Percentiles rank a stretch among this genome's conserved stretches.
Evolutionary conservation across 1,139 yeast genomes (phyloP).

Genomic region (Taphrina communis): DNA sequence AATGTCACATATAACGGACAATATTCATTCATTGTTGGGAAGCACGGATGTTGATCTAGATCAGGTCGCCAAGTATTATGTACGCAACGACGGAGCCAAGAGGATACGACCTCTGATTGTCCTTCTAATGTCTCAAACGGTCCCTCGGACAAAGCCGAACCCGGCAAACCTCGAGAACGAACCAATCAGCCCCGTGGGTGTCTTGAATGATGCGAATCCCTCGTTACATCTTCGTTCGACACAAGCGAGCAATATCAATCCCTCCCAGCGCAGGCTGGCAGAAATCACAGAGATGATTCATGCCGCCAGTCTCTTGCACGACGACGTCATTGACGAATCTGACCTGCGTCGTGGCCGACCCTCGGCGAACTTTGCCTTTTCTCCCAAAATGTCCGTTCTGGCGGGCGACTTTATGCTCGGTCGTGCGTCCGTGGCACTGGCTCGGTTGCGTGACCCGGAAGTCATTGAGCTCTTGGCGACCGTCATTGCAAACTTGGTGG

Average conservation of each 20-base stretch:
- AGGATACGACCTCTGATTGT: constrained; percentile 92
- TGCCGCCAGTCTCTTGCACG: constrained; percentile 94
- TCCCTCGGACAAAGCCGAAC: constrained; percentile 64
- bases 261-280: constrained; percentile 92
- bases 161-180: constrained; percentile 45
- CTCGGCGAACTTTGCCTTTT: constrained; percentile 89
- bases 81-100: constrained; percentile 88
- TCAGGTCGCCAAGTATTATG: constrained; percentile 87
- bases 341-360: constrained; percentile 91
- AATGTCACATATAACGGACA: constrained; percentile 86
- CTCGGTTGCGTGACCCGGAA: constrained; percentile 92
- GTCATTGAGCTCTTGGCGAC: constrained; percentile 94
- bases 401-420: constrained; percentile 97
- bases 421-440: constrained; percentile 93
- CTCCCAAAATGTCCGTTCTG: constrained; percentile 94
- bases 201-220: constrained; percentile 90
- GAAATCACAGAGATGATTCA: constrained; percentile 98
- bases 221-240: constrained; percentile 55
- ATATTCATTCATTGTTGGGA: constrained; percentile 84
- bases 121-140: constrained; percentile 77
- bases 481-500: constrained; percentile 93
- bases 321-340: constrained; percentile 93
- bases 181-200: constrained; percentile 76
- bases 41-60: constrained; percentile 92
- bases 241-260: constrained; percentile 65